A percentile compares a stretch with the other conserved stretches of the same genome.
Evolutionary conservation across 441 rosid genomes (phyloP).

Genomic region (Theobroma grandiflorum): DNA sequence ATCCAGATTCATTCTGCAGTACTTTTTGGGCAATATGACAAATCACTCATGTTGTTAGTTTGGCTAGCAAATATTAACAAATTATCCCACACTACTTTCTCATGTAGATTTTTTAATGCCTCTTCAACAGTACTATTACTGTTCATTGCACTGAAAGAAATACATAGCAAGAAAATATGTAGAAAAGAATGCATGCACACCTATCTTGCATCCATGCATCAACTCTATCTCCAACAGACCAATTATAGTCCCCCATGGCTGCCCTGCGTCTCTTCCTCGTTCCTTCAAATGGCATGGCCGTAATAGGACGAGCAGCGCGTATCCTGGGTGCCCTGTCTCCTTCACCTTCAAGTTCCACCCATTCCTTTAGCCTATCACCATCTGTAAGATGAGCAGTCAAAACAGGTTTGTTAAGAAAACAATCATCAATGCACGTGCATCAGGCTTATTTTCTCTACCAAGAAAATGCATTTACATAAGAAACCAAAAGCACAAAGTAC

Average conservation of each 20-base stretch:
- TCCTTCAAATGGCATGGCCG: slow-evolving; percentile 82
- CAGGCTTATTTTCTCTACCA: background rate
- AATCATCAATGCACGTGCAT: background rate
- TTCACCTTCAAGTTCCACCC: slow-evolving; percentile 74
- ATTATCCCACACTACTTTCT: slow-evolving; percentile 15
- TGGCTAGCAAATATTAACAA: slow-evolving; percentile 9
- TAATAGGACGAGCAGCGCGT: slow-evolving; percentile 77
- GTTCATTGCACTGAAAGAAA: slow-evolving; percentile 1
- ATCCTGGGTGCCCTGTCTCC: slow-evolving; percentile 72
- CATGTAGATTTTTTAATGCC: background rate
- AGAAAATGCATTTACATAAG: slow-evolving; percentile 13
- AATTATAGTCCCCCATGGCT: slow-evolving; percentile 71
- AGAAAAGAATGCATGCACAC: slow-evolving; percentile 43
- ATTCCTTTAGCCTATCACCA: slow-evolving; percentile 81
- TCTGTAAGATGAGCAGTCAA: slow-evolving; percentile 46
- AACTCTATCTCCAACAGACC: slow-evolving; percentile 93
- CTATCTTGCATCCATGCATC: slow-evolving; percentile 92
- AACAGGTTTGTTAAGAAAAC: slow-evolving; percentile 23
- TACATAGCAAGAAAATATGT: slow-evolving; percentile 15
- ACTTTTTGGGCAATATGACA: background rate
- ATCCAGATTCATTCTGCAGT: slow-evolving; percentile 5
- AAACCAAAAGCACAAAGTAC: background rate
- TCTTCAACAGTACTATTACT: background rate
- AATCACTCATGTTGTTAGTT: background rate
- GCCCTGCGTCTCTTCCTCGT: slow-evolving; percentile 97